Conservation (phyloP, 129 eudicot genomes). For the Calendula officinalis region DNA sequence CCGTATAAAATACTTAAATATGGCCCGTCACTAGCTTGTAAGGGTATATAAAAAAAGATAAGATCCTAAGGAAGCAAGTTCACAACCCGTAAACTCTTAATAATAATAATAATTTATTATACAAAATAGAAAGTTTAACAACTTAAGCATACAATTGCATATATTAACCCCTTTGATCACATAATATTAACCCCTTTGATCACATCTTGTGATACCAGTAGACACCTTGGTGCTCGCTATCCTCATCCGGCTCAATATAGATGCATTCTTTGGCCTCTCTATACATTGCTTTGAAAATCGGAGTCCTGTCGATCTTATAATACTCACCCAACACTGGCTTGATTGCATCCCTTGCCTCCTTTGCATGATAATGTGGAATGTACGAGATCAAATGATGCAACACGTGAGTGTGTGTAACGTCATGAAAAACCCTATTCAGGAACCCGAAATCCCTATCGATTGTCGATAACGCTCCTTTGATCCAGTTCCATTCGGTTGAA, state of each 20-base stretch:
- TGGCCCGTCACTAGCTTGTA: too few species aligned
- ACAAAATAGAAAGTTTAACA: constrained; percentile 8
- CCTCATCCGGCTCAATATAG: constrained; percentile 38
- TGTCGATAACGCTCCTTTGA: constrained; percentile 39
- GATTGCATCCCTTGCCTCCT: constrained; percentile 46
- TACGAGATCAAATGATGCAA: constrained; percentile 43
- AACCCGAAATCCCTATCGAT: constrained; percentile 43
- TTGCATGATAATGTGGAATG: constrained; percentile 47
- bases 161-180: not conserved
- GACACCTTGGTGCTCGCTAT: constrained; percentile 33
- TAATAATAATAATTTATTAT: constrained; percentile 5
- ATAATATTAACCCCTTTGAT: not conserved
- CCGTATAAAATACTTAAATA: too few species aligned
- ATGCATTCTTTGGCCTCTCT: constrained; percentile 40
- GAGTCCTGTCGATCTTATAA: constrained; percentile 44
- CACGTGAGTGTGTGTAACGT: constrained; percentile 45
- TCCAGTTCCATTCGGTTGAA: constrained; percentile 46
- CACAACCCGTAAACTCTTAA: constrained; percentile 18
- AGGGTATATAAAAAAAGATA: too few species aligned
- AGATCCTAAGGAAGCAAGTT: too few species aligned
- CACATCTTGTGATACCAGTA: constrained; percentile 35
- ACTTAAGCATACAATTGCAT: not conserved
- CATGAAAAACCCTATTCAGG: constrained; percentile 39
- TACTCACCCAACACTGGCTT: constrained; percentile 38
- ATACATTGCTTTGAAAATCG: constrained; percentile 41